A percentile compares a stretch with the other conserved stretches of the same genome.
Evolutionary conservation across 148 eudicot species (phyloP).

Genomic region (Polygonum aviculare): DNA sequence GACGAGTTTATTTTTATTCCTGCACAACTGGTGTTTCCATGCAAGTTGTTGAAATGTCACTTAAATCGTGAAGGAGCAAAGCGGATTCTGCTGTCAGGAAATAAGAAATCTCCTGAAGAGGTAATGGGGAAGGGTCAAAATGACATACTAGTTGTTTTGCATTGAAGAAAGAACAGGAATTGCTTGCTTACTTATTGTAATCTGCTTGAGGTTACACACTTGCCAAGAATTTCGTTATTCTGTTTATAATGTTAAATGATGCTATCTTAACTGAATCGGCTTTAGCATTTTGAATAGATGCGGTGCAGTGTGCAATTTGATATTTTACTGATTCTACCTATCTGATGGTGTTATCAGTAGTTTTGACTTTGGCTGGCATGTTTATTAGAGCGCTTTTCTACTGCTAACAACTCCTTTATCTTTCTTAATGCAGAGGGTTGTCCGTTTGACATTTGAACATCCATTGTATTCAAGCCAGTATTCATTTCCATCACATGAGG

Average conservation of each 20-base stretch:
- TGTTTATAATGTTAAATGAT: too few relatives aligned
- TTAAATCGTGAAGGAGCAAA: constrained; percentile 32
- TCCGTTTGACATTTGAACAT: too few relatives aligned
- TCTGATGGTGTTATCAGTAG: neutral
- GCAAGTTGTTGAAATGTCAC: constrained; percentile 13
- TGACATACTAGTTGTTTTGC: neutral
- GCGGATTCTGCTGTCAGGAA: constrained; percentile 27
- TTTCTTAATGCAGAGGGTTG: too few relatives aligned
- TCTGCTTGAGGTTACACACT: neutral
- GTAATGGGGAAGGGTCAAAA: constrained; percentile 14
- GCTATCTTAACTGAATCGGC: too few relatives aligned
- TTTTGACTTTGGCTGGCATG: neutral
- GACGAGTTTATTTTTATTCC: neutral
- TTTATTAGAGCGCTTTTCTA: neutral
- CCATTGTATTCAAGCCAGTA: too few relatives aligned
- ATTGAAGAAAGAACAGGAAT: neutral
- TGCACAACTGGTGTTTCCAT: neutral
- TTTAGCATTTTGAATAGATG: too few relatives aligned
- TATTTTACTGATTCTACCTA: neutral
- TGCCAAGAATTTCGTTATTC: neutral
- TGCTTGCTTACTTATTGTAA: neutral
- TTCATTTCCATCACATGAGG: too few relatives aligned
- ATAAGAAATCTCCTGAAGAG: constrained; percentile 13
- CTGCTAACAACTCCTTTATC: neutral
- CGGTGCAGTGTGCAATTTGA: neutral